Conservation (phyloP, 352 stramenopile genomes). For the Pythium insidiosum region DNA sequence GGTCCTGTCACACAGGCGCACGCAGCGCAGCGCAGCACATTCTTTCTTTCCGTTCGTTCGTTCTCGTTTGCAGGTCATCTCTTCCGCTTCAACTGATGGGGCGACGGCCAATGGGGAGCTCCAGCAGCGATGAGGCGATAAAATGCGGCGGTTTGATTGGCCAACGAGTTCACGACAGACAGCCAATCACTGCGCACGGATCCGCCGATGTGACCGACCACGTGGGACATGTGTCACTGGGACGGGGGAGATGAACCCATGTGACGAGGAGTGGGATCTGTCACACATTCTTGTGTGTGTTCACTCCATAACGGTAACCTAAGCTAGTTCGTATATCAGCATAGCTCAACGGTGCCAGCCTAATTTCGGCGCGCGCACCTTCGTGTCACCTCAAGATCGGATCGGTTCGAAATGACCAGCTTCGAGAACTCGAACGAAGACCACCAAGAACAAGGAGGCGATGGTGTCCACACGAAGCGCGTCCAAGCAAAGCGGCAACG, state of each 20-base stretch:
- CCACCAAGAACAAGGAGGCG: neutral
- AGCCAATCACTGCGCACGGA: neutral
- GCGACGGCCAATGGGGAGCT: slow-evolving; percentile 8
- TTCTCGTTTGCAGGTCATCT: too few species aligned
- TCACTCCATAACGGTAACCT: neutral
- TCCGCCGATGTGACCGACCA: too few species aligned
- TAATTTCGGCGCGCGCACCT: slow-evolving; percentile 6
- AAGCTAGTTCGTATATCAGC: neutral
- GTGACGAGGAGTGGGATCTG: neutral
- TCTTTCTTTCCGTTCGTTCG: too few species aligned
- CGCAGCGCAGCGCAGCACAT: too few species aligned
- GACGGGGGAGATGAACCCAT: too few species aligned
- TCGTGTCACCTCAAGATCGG: slow-evolving; percentile 16
- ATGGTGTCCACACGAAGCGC: slow-evolving; percentile 17
- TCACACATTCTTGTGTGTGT: slow-evolving; percentile 4
- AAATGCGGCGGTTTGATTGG: slow-evolving; percentile 12
- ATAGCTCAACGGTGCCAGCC: neutral
- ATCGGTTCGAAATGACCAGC: slow-evolving; percentile 14
- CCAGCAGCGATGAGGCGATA: slow-evolving; percentile 13
- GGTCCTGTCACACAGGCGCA: too few species aligned
- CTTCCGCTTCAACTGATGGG: too few species aligned
- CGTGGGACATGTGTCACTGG: too few species aligned
- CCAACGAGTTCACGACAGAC: neutral
- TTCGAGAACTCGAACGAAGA: slow-evolving; percentile 12
- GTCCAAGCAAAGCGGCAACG: slow-evolving; percentile 5